Conservation (phyloP, 2,329 filamentous ascomycete species). For the Claviceps spartinae region DNA sequence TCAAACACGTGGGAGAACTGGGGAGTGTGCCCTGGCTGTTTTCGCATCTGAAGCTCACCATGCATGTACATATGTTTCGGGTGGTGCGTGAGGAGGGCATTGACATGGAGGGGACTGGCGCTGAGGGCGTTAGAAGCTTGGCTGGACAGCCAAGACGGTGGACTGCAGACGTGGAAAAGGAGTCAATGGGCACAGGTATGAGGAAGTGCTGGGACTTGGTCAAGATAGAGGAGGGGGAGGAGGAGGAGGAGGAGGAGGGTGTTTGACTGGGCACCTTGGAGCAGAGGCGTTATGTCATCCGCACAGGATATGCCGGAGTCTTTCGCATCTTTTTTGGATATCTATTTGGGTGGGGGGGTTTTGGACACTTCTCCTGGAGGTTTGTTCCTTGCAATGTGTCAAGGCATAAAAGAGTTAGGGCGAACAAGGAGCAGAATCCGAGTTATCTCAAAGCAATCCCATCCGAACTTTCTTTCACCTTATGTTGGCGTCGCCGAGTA, state of each 20-base stretch:
- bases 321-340: no score
- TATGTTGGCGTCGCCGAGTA: no score
- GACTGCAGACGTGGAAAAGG: constrained; percentile 26
- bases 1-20: constrained; percentile 27
- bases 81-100: constrained; percentile 12
- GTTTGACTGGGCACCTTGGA: no score
- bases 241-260: background rate
- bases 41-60: constrained; percentile 41
- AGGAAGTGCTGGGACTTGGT: constrained; percentile 40
- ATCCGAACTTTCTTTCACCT: no score
- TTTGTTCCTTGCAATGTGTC: no score
- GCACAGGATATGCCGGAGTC: no score
- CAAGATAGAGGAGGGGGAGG: constrained; percentile 11
- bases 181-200: constrained; percentile 47
- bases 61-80: constrained; percentile 42
- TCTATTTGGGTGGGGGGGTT: no score
- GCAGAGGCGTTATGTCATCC: no score
- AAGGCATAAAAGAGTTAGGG: no score
- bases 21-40: constrained; percentile 43
- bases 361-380: no score
- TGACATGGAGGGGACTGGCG: background rate
- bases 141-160: constrained; percentile 14
- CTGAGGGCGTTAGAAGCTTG: background rate
- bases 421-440: no score
- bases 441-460: no score